phyloP scores from a whole-genome alignment of 352 stramenopile genomes.

The Phytophthora capsici region DNA sequence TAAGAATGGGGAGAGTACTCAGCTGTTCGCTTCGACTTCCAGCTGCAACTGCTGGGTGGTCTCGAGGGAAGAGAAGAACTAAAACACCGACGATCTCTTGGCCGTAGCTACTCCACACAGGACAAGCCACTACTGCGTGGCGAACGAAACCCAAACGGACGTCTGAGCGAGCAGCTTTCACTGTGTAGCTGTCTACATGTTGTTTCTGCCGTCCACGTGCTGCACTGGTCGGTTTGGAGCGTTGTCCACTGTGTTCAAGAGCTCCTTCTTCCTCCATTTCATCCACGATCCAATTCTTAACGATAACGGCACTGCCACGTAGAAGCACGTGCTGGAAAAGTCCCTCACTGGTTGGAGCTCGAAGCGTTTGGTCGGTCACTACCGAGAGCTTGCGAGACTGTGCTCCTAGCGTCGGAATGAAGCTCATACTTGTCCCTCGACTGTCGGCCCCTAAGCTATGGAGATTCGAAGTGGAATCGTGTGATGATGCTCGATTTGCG shows the following conservation, averaged over 20 bases:
- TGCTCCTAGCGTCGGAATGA: conserved; percentile 37
- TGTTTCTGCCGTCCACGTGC: conserved; percentile 1
- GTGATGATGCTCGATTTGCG: conserved; percentile 4
- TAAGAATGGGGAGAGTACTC: conserved; percentile 65
- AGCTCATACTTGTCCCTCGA: conserved; percentile 25
- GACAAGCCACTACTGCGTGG: conserved; percentile 70
- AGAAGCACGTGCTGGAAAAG: conserved; percentile 66
- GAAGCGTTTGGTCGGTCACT: conserved; percentile 64
- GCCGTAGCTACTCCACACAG: conserved; percentile 68
- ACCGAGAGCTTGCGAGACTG: conserved; percentile 66
- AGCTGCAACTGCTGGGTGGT: conserved; percentile 25
- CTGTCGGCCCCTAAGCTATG: conserved; percentile 1
- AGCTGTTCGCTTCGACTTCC: conserved; percentile 47
- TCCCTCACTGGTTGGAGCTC: conserved; percentile 53
- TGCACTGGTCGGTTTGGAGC: conserved; percentile 11
- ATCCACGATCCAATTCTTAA: conserved; percentile 56
- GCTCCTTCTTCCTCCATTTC: conserved; percentile 24
- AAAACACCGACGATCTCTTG: conserved; percentile 74
- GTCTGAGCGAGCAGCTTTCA: conserved; percentile 51
- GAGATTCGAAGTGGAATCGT: conserved; percentile 13
- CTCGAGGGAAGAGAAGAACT: conserved; percentile 62
- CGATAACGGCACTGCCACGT: conserved; percentile 51
- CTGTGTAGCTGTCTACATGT: conserved; percentile 39
- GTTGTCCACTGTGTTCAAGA: neutral
- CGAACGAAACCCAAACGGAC: conserved; percentile 56